A percentile compares a stretch with the other conserved stretches of the same genome.
Evolutionary conservation across 345 rosid genomes (phyloP).

Genomic region (Schrenkiella parvula): DNA sequence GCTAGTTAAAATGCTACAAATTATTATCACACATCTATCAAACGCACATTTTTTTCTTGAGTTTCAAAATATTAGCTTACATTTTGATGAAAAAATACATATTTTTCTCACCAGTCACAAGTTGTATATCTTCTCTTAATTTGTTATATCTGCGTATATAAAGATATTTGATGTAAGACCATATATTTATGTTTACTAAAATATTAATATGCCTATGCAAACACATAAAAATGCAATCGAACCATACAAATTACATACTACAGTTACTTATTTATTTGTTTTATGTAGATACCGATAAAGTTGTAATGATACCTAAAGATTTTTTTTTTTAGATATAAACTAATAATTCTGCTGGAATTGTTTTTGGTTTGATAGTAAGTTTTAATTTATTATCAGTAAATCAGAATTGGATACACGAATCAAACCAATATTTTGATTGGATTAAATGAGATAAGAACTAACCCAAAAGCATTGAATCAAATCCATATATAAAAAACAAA

Average conservation of each 20-base stretch:
- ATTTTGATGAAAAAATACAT: background rate
- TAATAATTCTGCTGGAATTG: background rate
- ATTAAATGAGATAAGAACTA: conserved; percentile 23
- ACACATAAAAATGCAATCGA: background rate
- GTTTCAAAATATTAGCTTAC: background rate
- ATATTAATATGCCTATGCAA: background rate
- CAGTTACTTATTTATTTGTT: background rate
- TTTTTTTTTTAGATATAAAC: background rate
- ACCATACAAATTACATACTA: background rate
- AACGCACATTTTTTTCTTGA: background rate
- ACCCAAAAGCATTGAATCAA: conserved; percentile 6
- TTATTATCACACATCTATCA: background rate
- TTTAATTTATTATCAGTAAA: background rate
- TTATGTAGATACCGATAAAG: background rate
- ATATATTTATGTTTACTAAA: background rate
- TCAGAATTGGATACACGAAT: background rate
- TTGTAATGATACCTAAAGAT: background rate
- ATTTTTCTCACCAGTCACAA: background rate
- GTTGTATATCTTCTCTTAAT: background rate
- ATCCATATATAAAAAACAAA: conserved; percentile 6
- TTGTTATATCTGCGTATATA: background rate
- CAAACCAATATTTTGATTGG: conserved; percentile 13
- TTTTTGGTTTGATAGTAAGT: background rate
- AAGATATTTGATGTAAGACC: background rate
- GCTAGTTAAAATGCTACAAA: background rate